phyloP scores from a whole-genome alignment of 2,329 filamentous ascomycete species.

The Thielaviopsis musarum region DNA sequence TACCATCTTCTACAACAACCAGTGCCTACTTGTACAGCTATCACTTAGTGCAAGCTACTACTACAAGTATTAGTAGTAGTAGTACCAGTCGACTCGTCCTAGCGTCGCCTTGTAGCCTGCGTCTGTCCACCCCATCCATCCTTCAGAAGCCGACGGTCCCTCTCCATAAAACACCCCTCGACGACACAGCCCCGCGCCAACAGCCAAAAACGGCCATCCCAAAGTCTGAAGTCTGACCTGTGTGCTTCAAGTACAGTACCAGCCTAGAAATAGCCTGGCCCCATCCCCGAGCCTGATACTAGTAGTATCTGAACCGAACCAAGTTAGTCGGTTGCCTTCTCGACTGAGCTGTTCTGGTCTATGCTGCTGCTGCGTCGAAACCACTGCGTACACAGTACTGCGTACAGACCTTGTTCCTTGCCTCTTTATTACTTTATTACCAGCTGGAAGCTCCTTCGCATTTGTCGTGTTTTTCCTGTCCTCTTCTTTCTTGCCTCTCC shows the following conservation, averaged over 20 bases:
- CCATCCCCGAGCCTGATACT: neutral
- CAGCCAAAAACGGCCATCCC: neutral
- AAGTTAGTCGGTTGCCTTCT: neutral
- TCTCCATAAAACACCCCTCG: constrained; percentile 11
- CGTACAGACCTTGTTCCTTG: neutral
- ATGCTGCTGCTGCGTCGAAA: neutral
- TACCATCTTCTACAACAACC: neutral
- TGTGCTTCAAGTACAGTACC: neutral
- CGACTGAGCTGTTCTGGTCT: neutral
- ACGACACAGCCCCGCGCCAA: constrained; percentile 12
- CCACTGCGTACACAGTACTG: neutral
- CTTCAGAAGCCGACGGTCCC: neutral
- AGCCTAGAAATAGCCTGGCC: neutral
- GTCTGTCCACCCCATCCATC: neutral
- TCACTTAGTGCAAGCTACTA: neutral
- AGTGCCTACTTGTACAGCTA: too few species aligned
- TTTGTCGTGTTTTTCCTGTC: neutral
- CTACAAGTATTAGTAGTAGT: too few species aligned
- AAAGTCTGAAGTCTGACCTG: constrained; percentile 1
- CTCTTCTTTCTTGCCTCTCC: constrained; percentile 2
- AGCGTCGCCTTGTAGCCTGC: neutral
- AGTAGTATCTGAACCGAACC: neutral
- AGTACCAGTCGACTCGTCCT: too few species aligned
- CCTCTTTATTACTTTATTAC: neutral
- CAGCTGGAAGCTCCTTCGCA: neutral